Evolutionary conservation across 2,329 filamentous ascomycete genomes (phyloP).

Genomic region (Trichoderma sp.): DNA sequence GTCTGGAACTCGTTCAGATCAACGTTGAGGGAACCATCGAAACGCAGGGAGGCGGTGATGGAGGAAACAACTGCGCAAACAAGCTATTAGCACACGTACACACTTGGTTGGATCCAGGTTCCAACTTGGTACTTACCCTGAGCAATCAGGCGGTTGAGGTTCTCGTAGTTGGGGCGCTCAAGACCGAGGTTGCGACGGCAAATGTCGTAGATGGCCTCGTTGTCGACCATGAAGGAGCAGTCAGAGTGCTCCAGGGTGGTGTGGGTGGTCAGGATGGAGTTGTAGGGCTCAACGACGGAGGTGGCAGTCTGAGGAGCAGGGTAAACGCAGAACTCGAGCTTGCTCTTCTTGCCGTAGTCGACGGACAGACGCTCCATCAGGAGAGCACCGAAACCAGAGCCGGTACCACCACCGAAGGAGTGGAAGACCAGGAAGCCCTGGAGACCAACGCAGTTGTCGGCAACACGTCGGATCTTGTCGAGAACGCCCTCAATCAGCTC

Average conservation of each 20-base stretch:
- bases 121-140: constrained; percentile 60
- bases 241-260: constrained; percentile 99
- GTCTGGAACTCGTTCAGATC: constrained; percentile 99
- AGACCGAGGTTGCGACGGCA: constrained; percentile 97
- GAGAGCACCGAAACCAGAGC: constrained; percentile 96
- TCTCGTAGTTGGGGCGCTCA: constrained; percentile 96
- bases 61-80: constrained; percentile 77
- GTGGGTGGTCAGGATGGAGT: constrained; percentile 98
- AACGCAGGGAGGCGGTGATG: constrained; percentile 96
- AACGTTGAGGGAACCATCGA: constrained; percentile 98
- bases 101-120: background rate
- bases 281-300: constrained; percentile 98
- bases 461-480: constrained; percentile 95
- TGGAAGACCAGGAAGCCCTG: constrained; percentile 99
- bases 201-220: constrained; percentile 99
- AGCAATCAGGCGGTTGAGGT: constrained; percentile 97
- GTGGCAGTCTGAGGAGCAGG: constrained; percentile 95
- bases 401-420: constrained; percentile 98
- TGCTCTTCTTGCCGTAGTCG: constrained; percentile 99
- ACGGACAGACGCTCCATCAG: constrained; percentile 98
- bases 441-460: constrained; percentile 96
- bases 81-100: background rate
- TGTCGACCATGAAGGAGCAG: constrained; percentile 99
- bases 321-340: constrained; percentile 99
- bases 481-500: constrained; percentile 97